Evolutionary conservation across 371 early-diverging fungal species (phyloP).

Genomic region (Mucor plumbeus): DNA sequence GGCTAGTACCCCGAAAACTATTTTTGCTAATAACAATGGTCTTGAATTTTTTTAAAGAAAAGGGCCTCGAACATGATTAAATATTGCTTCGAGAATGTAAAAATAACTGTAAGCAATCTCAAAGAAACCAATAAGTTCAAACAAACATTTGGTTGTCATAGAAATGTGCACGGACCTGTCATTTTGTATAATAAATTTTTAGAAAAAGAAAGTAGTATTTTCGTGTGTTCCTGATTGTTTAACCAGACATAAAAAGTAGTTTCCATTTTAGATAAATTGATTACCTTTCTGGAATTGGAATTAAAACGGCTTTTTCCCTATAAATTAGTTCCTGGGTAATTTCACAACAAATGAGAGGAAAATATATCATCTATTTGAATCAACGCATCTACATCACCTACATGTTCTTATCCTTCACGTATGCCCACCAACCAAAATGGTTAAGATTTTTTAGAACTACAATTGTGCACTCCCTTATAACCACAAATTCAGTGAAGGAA

Average conservation of each 20-base stretch:
- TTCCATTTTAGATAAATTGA: not conserved
- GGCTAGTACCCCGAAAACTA: not conserved
- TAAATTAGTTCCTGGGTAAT: too few species aligned
- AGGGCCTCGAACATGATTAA: constrained; percentile 3
- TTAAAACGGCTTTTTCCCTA: not conserved
- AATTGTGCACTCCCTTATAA: too few species aligned
- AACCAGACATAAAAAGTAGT: not conserved
- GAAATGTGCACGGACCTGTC: not conserved
- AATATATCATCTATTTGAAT: too few species aligned
- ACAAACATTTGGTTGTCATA: not conserved
- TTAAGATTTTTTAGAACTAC: too few species aligned
- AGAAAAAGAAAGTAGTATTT: not conserved
- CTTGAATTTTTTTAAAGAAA: not conserved
- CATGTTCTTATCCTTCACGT: too few species aligned
- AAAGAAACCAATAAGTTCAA: not conserved
- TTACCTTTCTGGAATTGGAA: not conserved
- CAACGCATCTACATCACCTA: too few species aligned
- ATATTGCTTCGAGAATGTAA: not conserved
- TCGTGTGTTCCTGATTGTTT: not conserved
- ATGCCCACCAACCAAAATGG: too few species aligned
- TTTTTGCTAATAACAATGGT: not conserved
- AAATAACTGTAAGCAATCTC: not conserved
- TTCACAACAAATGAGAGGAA: too few species aligned
- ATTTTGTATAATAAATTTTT: not conserved
- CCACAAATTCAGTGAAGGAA: too few species aligned